Conservation (phyloP, 179 eudicot genomes). For the Silene noctiflora region DNA sequence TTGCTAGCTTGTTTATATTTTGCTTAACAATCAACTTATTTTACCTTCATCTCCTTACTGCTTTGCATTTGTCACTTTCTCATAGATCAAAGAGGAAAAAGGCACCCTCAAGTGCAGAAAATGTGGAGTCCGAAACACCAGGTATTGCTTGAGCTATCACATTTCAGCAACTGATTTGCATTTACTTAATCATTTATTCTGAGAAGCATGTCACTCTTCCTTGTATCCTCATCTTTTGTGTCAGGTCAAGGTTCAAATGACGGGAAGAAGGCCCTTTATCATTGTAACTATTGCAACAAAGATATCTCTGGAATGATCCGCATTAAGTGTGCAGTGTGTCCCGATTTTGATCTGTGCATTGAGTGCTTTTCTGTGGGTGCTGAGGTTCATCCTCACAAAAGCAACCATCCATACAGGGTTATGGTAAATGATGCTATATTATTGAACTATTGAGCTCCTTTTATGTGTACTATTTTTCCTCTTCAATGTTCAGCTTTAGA, state of each 20-base stretch:
- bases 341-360: slow-evolving; percentile 82
- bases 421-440: slow-evolving; percentile 50
- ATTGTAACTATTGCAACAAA: slow-evolving; percentile 93
- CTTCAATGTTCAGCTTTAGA: slow-evolving; percentile 4
- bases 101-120: slow-evolving; percentile 59
- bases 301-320: slow-evolving; percentile 79
- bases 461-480: slow-evolving; percentile 8
- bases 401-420: slow-evolving; percentile 76
- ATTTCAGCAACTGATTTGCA: background rate
- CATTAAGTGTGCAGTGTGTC: slow-evolving; percentile 71
- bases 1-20: background rate
- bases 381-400: slow-evolving; percentile 79
- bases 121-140: slow-evolving; percentile 51
- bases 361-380: slow-evolving; percentile 97
- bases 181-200: slow-evolving; percentile 7
- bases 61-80: slow-evolving; percentile 18
- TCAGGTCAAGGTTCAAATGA: slow-evolving; percentile 64
- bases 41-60: background rate
- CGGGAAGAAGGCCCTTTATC: slow-evolving; percentile 73
- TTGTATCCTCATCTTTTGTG: slow-evolving; percentile 24
- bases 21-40: background rate
- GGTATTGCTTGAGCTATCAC: slow-evolving; percentile 34
- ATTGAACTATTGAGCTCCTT: slow-evolving; percentile 5
- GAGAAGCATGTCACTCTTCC: slow-evolving; percentile 2
- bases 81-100: slow-evolving; percentile 73